These are phyloP conservation scores for Hirsutella rhossiliensis DNA, from an alignment of 2,329 filamentous ascomycete species.

Conservation along the genomic window DNA sequence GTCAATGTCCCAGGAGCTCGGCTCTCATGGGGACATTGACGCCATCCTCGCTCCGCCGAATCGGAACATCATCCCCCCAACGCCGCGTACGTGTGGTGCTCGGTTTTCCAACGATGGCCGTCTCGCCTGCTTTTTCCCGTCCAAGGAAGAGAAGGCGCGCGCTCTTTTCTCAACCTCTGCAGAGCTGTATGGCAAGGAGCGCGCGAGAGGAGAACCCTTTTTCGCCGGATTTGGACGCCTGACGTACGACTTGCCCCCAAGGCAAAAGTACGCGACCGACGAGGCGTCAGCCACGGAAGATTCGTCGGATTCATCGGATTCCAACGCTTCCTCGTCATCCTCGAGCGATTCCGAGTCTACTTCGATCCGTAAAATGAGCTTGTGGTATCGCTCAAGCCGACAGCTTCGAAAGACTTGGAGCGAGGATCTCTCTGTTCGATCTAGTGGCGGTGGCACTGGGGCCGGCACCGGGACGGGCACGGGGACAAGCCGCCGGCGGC, in stretches of 20 bases:
- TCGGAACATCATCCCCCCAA: conserved; percentile 40
- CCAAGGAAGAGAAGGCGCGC: conserved; percentile 49
- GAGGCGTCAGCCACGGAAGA: conserved; percentile 40
- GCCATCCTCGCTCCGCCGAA: conserved; percentile 39
- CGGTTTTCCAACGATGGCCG: conserved; percentile 50
- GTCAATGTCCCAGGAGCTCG: conserved; percentile 51
- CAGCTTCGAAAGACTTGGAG: conserved; percentile 44
- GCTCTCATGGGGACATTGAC: conserved; percentile 39
- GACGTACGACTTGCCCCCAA: conserved; percentile 36
- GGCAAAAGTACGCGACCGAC: conserved; percentile 33
- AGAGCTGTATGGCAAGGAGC: conserved; percentile 33
- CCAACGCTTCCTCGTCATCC: conserved; percentile 35
- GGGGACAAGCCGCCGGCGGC: conserved; percentile 35
- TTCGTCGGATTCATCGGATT: conserved; percentile 35
- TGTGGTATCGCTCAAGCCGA: conserved; percentile 42
- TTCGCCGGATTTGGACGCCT: conserved; percentile 47
- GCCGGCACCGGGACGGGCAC: conserved; percentile 36
- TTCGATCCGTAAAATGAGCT: conserved; percentile 44
- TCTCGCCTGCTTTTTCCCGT: conserved; percentile 57
- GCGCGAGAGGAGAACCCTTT: conserved; percentile 39
- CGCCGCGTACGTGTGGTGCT: conserved; percentile 46
- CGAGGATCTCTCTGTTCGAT: conserved; percentile 44
- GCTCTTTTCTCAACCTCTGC: conserved; percentile 34
- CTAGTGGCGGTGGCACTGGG: conserved; percentile 46
- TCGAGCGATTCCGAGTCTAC: conserved; percentile 52